Evolutionary conservation across 148 eudicot species (phyloP), one percentile per base, ranked within the genome.

Genomic region (Cornus controversa): DNA sequence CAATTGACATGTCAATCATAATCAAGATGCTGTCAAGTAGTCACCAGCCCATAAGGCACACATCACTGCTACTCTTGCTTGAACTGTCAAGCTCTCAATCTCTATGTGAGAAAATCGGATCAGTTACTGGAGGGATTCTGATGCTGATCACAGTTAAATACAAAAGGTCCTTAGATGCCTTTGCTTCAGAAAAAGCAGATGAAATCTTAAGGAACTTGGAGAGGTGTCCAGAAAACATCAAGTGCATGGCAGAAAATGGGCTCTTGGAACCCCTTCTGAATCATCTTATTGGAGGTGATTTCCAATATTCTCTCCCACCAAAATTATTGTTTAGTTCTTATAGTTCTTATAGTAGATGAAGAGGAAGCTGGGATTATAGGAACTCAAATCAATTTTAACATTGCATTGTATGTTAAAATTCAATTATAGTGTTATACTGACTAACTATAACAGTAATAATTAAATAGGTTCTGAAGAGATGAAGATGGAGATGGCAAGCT

Each of bases 181-280:
- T 90, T 67, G 84, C 90, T 82, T 84, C 89, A 62, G 90, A 84
- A 64, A 89, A 75, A 75, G 89, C 94, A 40, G 89, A 86, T 74
- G 84, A 89, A 80, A 79, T 92, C 76, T 77, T 94, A 76, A 86
- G 76, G 80, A 89, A 90, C 75, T 79, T 94, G 85, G 91, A 86
- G 85, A 86, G 54, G 69, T 81, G 82, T 80, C 86, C 87, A 8
- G 74, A 71, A 53, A 90, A 94, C 80, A 85, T 94, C 79, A 92
- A 88, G 82, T 75, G 81, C 64, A 91, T 94, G 98, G 98, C 94
- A 66, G 96, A 92, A 82, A 90, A 90, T 80, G 98, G 98, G 71
- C 82, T 82, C 77, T 73, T 87, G 73, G 90, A 94, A 66, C 94
- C 98, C 10, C 86, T 94, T 65, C 84, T 92, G 65, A 79, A 85